Conservation (phyloP, 495 filamentous ascomycete species). For the Aspergillus diversus region DNA sequence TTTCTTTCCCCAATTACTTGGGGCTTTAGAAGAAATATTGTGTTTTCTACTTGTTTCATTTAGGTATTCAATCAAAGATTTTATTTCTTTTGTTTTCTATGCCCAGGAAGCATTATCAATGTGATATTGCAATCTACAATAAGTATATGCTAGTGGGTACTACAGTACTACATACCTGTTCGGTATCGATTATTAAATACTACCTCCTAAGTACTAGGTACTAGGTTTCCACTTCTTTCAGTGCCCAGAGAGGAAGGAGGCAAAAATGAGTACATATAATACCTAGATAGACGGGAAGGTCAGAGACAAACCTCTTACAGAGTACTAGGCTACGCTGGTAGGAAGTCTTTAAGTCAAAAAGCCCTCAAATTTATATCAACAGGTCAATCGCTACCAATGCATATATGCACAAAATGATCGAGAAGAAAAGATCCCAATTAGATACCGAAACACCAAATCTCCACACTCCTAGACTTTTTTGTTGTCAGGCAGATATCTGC, state of each 20-base stretch:
- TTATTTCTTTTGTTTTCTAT: constrained; percentile 24
- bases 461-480: constrained; percentile 24
- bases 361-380: constrained; percentile 27
- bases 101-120: constrained; percentile 8
- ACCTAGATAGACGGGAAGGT: too few relatives aligned
- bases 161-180: too few relatives aligned
- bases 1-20: constrained; percentile 30
- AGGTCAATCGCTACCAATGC: constrained; percentile 37
- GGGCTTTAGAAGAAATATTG: constrained; percentile 27
- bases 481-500: constrained; percentile 6
- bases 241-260: too few relatives aligned
- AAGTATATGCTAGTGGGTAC: background rate
- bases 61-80: constrained; percentile 26
- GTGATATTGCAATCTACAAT: background rate
- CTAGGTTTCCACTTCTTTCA: too few relatives aligned
- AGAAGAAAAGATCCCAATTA: constrained; percentile 13
- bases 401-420: constrained; percentile 29
- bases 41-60: constrained; percentile 23
- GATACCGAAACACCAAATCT: constrained; percentile 31
- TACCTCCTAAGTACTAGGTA: too few relatives aligned
- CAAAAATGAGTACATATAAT: too few relatives aligned
- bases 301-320: background rate
- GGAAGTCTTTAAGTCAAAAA: constrained; percentile 18
- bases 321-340: background rate
- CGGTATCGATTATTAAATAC: too few relatives aligned